Percentiles rank a stretch among this genome's conserved stretches.
phyloP scores from a whole-genome alignment of 2,329 filamentous ascomycete genomes.

The Pseudofabraea citricarpa region DNA sequence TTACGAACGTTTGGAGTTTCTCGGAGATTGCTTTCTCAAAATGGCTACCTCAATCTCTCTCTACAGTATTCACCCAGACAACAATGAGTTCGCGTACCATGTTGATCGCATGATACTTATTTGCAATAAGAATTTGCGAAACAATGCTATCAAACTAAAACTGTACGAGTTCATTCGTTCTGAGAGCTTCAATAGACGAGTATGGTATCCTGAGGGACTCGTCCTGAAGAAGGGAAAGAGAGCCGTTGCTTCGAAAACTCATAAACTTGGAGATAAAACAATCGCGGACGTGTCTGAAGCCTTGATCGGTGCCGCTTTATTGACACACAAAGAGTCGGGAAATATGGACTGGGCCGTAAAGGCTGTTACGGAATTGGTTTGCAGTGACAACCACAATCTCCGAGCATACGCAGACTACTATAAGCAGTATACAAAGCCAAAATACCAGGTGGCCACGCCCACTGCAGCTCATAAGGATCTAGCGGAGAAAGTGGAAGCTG shows the following conservation, averaged over 20 bases:
- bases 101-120: slow-evolving; percentile 86
- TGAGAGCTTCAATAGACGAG: slow-evolving; percentile 68
- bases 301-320: slow-evolving; percentile 79
- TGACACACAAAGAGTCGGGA: slow-evolving; percentile 36
- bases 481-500: slow-evolving; percentile 54
- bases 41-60: slow-evolving; percentile 90
- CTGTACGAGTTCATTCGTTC: slow-evolving; percentile 76
- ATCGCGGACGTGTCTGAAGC: slow-evolving; percentile 95
- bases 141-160: slow-evolving; percentile 63
- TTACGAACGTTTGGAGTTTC: slow-evolving; percentile 89
- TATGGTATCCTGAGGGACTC: slow-evolving; percentile 83
- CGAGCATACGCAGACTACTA: slow-evolving; percentile 69
- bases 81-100: slow-evolving; percentile 83
- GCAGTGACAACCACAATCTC: slow-evolving; percentile 65
- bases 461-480: slow-evolving; percentile 67
- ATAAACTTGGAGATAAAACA: slow-evolving; percentile 78
- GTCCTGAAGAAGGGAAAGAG: slow-evolving; percentile 69
- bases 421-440: slow-evolving; percentile 59
- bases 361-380: slow-evolving; percentile 66
- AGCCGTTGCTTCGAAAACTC: slow-evolving; percentile 48
- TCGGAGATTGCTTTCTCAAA: slow-evolving; percentile 92
- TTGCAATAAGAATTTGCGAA: slow-evolving; percentile 86
- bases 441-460: slow-evolving; percentile 59
- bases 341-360: slow-evolving; percentile 54
- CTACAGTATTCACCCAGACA: slow-evolving; percentile 70